Percentiles rank a stretch among this genome's conserved stretches.
Conservation (phyloP, 352 stramenopile genomes). For the Phytophthora parvispora region DNA sequence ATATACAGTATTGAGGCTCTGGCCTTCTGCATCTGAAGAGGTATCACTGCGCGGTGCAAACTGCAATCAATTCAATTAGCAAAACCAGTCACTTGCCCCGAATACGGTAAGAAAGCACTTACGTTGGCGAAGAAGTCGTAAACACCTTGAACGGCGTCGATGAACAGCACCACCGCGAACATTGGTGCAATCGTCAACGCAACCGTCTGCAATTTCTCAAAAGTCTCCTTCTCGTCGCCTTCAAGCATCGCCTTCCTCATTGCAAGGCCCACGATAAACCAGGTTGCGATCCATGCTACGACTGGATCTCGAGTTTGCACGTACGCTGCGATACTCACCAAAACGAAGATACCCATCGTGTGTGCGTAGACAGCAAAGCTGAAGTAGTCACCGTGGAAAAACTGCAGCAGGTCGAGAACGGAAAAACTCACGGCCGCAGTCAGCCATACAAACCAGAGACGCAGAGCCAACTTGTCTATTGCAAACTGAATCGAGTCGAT, state of each 20-base stretch:
- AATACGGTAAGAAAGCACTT: neutral
- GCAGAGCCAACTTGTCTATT: neutral
- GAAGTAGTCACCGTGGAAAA: slow-evolving; percentile 33
- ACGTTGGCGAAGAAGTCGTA: neutral
- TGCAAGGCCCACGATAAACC: slow-evolving; percentile 31
- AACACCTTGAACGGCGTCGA: neutral
- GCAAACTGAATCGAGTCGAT: neutral
- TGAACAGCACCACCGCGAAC: neutral
- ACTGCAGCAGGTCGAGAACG: slow-evolving; percentile 37
- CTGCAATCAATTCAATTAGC: no score
- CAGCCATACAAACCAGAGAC: slow-evolving; percentile 45
- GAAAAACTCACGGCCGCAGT: slow-evolving; percentile 25
- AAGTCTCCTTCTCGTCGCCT: slow-evolving; percentile 20
- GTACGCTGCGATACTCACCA: slow-evolving; percentile 28
- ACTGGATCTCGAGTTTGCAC: slow-evolving; percentile 33
- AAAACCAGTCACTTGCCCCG: no score
- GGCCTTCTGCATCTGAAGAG: no score
- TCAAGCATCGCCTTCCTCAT: slow-evolving; percentile 22
- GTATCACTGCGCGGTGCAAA: no score
- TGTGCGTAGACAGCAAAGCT: slow-evolving; percentile 32
- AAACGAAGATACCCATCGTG: slow-evolving; percentile 32
- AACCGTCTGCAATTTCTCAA: slow-evolving; percentile 34
- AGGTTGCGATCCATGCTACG: slow-evolving; percentile 31
- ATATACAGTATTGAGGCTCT: no score
- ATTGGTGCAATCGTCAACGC: neutral